Conservation (phyloP, 2,329 filamentous ascomycete genomes). For the Polytolypa hystricis region DNA sequence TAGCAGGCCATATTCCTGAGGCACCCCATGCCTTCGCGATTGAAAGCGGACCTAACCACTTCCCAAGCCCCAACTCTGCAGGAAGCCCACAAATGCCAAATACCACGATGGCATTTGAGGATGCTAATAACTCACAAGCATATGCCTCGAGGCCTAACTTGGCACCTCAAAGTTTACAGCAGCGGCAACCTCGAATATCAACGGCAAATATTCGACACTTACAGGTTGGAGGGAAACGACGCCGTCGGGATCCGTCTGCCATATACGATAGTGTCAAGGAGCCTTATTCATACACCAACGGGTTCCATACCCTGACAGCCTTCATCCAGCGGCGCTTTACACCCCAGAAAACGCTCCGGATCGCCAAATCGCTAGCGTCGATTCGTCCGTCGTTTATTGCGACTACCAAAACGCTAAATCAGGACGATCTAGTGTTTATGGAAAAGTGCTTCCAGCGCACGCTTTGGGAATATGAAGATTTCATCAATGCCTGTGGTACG, state of each 20-base stretch:
- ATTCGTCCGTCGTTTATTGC: slow-evolving; percentile 91
- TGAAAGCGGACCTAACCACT: slow-evolving; percentile 44
- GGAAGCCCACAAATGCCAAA: slow-evolving; percentile 42
- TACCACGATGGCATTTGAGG: slow-evolving; percentile 31
- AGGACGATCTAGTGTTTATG: slow-evolving; percentile 89
- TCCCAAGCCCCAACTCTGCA: slow-evolving; percentile 48
- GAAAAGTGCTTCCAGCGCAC: slow-evolving; percentile 94
- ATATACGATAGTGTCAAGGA: slow-evolving; percentile 85
- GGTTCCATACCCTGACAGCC: slow-evolving; percentile 78
- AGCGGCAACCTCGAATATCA: slow-evolving; percentile 28
- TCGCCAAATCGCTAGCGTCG: slow-evolving; percentile 76
- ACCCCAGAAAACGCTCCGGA: slow-evolving; percentile 63
- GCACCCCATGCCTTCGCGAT: slow-evolving; percentile 51
- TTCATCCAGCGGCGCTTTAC: slow-evolving; percentile 71
- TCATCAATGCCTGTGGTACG: slow-evolving; percentile 76
- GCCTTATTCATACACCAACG: slow-evolving; percentile 81
- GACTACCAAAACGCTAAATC: slow-evolving; percentile 77
- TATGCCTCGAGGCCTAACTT: slow-evolving; percentile 17
- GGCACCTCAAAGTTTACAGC: slow-evolving; percentile 18
- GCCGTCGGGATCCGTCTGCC: slow-evolving; percentile 61
- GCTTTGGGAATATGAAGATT: slow-evolving; percentile 85
- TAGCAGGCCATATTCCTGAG: slow-evolving; percentile 32
- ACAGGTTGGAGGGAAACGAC: slow-evolving; percentile 34
- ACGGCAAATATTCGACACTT: slow-evolving; percentile 34
- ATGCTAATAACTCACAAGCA: slow-evolving; percentile 19